Percentiles rank a stretch among this genome's conserved stretches.
These are phyloP conservation scores for Gypsophila paniculata DNA, from an alignment of 179 eudicot species.

Conservation along the genomic window DNA sequence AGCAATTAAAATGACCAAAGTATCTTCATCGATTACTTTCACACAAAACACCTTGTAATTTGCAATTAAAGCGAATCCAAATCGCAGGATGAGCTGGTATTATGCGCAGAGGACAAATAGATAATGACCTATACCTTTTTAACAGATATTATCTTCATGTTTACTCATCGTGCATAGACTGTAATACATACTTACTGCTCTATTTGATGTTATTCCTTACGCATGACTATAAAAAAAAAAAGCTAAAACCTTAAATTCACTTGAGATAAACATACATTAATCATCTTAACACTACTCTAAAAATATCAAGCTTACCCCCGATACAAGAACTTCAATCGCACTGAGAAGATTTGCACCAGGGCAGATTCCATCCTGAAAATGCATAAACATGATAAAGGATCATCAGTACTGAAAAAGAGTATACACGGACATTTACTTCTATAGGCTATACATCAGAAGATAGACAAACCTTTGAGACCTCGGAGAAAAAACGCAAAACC, in stretches of 20 bases:
- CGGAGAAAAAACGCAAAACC: slow-evolving; percentile 75
- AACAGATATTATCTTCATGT: neutral
- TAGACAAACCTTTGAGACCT: slow-evolving; percentile 61
- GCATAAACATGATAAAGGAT: slow-evolving; percentile 12
- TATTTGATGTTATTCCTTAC: neutral
- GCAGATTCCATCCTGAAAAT: slow-evolving; percentile 67
- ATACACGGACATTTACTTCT: neutral
- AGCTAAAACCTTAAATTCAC: neutral
- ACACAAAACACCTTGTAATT: too few species aligned
- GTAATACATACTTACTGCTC: neutral
- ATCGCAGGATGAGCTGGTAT: too few species aligned
- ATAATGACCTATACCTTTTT: neutral
- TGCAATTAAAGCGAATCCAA: too few species aligned
- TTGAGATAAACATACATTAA: neutral
- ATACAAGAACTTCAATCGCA: slow-evolving; percentile 92
- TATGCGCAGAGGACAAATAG: neutral
- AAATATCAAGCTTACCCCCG: slow-evolving; percentile 60
- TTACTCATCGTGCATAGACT: neutral
- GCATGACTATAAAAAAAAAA: too few species aligned
- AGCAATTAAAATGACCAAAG: too few species aligned
- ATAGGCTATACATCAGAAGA: neutral
- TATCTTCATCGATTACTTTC: too few species aligned
- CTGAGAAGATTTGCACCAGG: slow-evolving; percentile 82
- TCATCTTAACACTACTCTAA: neutral
- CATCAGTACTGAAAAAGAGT: slow-evolving; percentile 4